phyloP scores from a whole-genome alignment of 768 basidiomycete species.

The Boletus bicolor region DNA sequence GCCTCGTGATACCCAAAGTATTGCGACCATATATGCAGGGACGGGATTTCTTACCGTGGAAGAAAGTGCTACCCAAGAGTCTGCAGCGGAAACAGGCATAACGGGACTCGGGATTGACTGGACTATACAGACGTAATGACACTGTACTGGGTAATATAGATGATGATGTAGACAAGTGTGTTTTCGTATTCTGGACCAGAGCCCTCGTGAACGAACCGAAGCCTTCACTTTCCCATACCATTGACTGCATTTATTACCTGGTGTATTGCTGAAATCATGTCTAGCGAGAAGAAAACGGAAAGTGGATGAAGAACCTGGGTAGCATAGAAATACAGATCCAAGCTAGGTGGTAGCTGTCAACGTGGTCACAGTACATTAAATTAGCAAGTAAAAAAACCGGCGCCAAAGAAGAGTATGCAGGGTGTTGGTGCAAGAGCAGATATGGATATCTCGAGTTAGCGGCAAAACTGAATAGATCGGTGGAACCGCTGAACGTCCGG shows the following conservation, averaged over 20 bases:
- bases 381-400: constrained; percentile 11
- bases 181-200: background rate
- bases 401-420: background rate
- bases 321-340: constrained; percentile 24
- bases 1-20: constrained; percentile 84
- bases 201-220: no score
- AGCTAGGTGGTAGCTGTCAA: background rate
- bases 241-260: background rate
- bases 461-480: background rate
- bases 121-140: background rate
- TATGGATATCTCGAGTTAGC: constrained; percentile 2
- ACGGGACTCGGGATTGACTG: background rate
- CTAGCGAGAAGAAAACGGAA: background rate
- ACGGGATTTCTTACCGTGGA: constrained; percentile 82
- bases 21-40: constrained; percentile 96
- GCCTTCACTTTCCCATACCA: no score
- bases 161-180: background rate
- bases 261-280: constrained; percentile 4
- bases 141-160: background rate
- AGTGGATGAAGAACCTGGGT: background rate
- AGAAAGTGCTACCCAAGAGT: constrained; percentile 75
- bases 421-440: background rate
- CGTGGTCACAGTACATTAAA: constrained; percentile 16
- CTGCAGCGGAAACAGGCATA: constrained; percentile 69
- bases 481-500: constrained; percentile 4